These are phyloP conservation scores for Mycosphaerelloides madeirae DNA, from an alignment of 2,329 filamentous ascomycete species.

Conservation along the genomic window DNA sequence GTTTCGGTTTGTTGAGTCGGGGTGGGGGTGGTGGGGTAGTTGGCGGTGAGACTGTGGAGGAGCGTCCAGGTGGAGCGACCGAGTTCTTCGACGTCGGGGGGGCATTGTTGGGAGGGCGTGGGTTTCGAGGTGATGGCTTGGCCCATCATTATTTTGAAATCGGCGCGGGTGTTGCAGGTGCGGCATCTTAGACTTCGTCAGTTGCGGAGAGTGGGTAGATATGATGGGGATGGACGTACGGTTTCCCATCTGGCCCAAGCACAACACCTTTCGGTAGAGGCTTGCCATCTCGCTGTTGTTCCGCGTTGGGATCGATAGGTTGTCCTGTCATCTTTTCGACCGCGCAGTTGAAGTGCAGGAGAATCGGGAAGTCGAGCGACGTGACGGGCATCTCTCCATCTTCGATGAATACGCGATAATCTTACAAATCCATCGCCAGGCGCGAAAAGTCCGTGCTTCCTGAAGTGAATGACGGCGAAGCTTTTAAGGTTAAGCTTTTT, in stretches of 20 bases:
- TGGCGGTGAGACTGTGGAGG: constrained; percentile 83
- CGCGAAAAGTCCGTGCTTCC: background rate
- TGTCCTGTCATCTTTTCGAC: constrained; percentile 36
- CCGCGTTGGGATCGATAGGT: constrained; percentile 30
- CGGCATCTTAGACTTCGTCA: constrained; percentile 54
- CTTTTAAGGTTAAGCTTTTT: background rate
- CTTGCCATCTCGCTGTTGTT: constrained; percentile 35
- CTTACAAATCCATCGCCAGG: constrained; percentile 20
- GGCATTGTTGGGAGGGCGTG: constrained; percentile 59
- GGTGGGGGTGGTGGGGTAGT: constrained; percentile 70
- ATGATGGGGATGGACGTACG: constrained; percentile 52
- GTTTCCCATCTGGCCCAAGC: constrained; percentile 76
- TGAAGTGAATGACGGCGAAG: background rate
- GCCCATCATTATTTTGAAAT: constrained; percentile 54
- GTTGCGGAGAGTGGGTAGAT: background rate
- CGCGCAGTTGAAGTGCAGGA: constrained; percentile 35
- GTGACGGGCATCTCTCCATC: constrained; percentile 34
- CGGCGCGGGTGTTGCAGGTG: constrained; percentile 59
- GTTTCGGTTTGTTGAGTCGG: constrained; percentile 69
- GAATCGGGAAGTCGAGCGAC: constrained; percentile 34
- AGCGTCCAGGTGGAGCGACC: constrained; percentile 90
- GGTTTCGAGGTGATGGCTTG: constrained; percentile 29
- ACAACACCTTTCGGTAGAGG: constrained; percentile 67
- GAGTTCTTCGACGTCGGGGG: constrained; percentile 81
- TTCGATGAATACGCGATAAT: constrained; percentile 4